Evolutionary conservation across 495 filamentous ascomycete genomes (phyloP).

Genomic region (Aspergillus egyptiacus): DNA sequence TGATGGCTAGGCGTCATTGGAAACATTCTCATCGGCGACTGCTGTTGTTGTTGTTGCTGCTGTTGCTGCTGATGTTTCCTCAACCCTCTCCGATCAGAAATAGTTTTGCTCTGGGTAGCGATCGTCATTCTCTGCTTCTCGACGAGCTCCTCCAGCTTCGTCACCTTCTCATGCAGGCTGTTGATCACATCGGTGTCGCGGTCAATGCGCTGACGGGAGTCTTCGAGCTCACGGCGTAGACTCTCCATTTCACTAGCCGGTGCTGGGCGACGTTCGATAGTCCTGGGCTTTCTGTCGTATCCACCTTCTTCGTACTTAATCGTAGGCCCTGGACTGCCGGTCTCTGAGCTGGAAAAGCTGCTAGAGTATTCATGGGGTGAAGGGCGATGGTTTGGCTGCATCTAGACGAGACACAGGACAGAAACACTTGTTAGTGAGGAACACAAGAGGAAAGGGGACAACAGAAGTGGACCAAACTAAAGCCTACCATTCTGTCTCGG

Average conservation of each 20-base stretch:
- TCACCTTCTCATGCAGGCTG: constrained; percentile 13
- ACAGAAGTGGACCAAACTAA: too few relatives aligned
- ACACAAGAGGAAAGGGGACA: background rate
- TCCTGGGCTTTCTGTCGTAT: background rate
- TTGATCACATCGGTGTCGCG: constrained; percentile 7
- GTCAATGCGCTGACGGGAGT: constrained; percentile 5
- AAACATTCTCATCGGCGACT: constrained; percentile 10
- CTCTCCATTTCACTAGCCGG: background rate
- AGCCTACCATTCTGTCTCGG: background rate
- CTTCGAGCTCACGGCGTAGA: constrained; percentile 4
- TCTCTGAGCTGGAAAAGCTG: background rate
- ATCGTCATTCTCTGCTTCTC: constrained; percentile 22
- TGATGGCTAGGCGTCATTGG: constrained; percentile 15
- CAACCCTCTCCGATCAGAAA: constrained; percentile 17
- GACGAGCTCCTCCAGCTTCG: constrained; percentile 18
- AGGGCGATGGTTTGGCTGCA: background rate
- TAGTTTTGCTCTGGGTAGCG: constrained; percentile 24
- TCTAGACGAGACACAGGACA: background rate
- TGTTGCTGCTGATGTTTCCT: constrained; percentile 7
- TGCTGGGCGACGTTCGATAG: background rate
- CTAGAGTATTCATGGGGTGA: background rate
- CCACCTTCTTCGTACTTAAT: background rate
- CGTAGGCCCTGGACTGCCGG: background rate
- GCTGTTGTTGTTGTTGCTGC: background rate
- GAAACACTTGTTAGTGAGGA: background rate